These are phyloP conservation scores for Mycena latifolia DNA, from an alignment of 768 basidiomycete genomes.

Conservation along the genomic window DNA sequence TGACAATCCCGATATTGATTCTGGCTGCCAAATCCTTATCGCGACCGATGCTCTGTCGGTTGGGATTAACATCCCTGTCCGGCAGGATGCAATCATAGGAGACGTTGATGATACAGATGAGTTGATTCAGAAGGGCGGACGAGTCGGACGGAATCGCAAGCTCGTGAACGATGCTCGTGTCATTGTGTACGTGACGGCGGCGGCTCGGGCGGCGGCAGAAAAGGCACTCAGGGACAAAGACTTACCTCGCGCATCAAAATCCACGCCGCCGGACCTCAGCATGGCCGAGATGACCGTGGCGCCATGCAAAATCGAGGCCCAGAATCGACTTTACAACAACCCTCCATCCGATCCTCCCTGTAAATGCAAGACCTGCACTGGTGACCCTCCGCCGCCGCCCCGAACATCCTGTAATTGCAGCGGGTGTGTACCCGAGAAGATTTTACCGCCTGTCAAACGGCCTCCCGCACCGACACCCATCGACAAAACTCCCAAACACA, in stretches of 20 bases:
- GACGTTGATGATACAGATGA: not conserved
- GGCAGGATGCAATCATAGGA: not conserved
- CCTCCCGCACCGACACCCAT: too few species aligned
- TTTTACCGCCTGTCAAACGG: not conserved
- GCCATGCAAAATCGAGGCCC: not conserved
- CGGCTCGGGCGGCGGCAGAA: not conserved
- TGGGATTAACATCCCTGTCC: not conserved
- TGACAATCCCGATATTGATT: not conserved
- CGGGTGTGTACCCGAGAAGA: not conserved
- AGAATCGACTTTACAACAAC: not conserved
- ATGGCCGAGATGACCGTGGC: not conserved
- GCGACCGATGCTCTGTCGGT: not conserved
- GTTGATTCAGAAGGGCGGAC: not conserved
- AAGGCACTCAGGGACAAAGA: not conserved
- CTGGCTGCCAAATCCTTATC: not conserved
- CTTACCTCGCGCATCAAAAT: too few species aligned
- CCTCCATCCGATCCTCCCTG: not conserved
- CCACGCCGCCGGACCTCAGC: conserved; percentile 5
- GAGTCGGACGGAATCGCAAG: not conserved
- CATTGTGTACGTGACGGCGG: not conserved
- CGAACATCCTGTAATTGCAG: not conserved
- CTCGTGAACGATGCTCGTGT: not conserved
- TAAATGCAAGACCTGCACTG: not conserved
- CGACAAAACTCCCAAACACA: not conserved
- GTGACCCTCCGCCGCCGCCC: not conserved